Conservation (phyloP, 192 early-diverging fungal genomes). For the Backusella macrospora region DNA sequence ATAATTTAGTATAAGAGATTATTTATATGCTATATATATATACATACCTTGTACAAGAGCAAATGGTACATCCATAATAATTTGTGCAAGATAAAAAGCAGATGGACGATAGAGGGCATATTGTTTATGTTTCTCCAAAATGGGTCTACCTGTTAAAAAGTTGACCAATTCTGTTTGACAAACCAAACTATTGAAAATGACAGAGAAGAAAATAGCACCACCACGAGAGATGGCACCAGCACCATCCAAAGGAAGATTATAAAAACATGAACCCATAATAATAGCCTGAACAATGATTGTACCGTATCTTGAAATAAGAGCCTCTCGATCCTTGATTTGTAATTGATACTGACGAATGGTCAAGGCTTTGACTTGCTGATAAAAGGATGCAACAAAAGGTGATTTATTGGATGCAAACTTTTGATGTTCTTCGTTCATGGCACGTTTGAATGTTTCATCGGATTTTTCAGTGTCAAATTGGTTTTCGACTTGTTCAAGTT, state of each 20-base stretch:
- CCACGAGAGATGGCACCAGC: constrained; percentile 79
- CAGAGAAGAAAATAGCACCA: constrained; percentile 71
- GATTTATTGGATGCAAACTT: constrained; percentile 49
- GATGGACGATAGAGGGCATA: constrained; percentile 70
- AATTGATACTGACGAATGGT: constrained; percentile 70
- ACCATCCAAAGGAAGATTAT: constrained; percentile 54
- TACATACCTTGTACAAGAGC: constrained; percentile 39
- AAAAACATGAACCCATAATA: constrained; percentile 73
- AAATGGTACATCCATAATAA: constrained; percentile 57
- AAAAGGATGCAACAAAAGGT: constrained; percentile 69
- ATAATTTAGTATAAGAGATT: neutral
- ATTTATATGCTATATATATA: neutral
- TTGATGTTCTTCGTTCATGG: constrained; percentile 59
- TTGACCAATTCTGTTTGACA: constrained; percentile 73
- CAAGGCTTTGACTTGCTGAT: constrained; percentile 61
- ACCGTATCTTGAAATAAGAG: constrained; percentile 57
- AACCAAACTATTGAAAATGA: constrained; percentile 55
- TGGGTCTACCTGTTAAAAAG: constrained; percentile 69
- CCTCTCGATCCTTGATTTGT: constrained; percentile 50
- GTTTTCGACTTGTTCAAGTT: constrained; percentile 49
- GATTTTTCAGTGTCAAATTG: constrained; percentile 30
- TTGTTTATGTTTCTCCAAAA: constrained; percentile 79
- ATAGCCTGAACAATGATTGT: constrained; percentile 62
- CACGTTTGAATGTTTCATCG: constrained; percentile 42
- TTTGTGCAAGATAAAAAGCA: constrained; percentile 57